phyloP scores from a whole-genome alignment of 2,329 filamentous ascomycete species.

The Ceratocystis albifundus region DNA sequence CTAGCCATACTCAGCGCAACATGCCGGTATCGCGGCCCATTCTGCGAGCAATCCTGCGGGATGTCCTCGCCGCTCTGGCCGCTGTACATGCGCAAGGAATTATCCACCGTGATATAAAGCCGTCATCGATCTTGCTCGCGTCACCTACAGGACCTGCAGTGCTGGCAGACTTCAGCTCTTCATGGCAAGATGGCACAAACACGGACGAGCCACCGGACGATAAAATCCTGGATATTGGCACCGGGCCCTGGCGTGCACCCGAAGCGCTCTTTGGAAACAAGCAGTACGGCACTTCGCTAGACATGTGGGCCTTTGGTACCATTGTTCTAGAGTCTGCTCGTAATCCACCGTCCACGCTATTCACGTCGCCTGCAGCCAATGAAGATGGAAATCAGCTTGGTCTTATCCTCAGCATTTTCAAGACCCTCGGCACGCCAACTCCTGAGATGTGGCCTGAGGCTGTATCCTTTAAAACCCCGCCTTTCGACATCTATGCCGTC shows the following conservation, averaged over 20 bases:
- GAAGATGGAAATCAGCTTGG: slow-evolving; percentile 87
- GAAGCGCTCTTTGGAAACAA: slow-evolving; percentile 80
- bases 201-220: slow-evolving; percentile 55
- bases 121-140: slow-evolving; percentile 69
- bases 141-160: slow-evolving; percentile 59
- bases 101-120: slow-evolving; percentile 89
- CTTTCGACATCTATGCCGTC: slow-evolving; percentile 79
- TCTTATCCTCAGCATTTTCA: slow-evolving; percentile 84
- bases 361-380: slow-evolving; percentile 59
- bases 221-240: slow-evolving; percentile 90
- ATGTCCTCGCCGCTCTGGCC: slow-evolving; percentile 58
- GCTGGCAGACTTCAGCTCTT: slow-evolving; percentile 84
- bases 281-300: slow-evolving; percentile 58
- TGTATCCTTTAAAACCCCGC: slow-evolving; percentile 52
- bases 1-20: slow-evolving; percentile 29
- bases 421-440: slow-evolving; percentile 77
- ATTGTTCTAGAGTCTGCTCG: slow-evolving; percentile 66
- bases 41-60: slow-evolving; percentile 41
- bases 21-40: not conserved
- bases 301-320: slow-evolving; percentile 82
- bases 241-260: slow-evolving; percentile 78
- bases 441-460: slow-evolving; percentile 75
- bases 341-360: slow-evolving; percentile 50
- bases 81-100: slow-evolving; percentile 65
- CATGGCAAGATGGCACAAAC: slow-evolving; percentile 43